Conservation (phyloP, 306 rosid genomes). For the Carpinus fangiana region DNA sequence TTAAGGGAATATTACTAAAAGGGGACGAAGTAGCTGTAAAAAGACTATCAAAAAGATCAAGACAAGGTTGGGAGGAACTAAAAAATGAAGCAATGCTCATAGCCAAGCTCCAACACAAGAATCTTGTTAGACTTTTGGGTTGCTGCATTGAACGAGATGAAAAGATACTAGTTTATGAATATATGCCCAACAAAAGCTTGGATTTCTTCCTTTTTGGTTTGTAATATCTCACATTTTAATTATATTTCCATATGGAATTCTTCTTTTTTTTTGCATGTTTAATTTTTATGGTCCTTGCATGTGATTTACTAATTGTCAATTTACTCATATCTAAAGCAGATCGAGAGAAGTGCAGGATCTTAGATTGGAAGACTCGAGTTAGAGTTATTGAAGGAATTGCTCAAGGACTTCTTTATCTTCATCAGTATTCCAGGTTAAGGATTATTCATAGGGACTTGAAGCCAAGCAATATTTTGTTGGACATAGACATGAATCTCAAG, state of each 20-base stretch:
- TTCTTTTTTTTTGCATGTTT: not conserved
- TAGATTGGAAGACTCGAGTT: constrained; percentile 27
- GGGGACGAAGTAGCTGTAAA: constrained; percentile 24
- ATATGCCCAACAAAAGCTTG: constrained; percentile 39
- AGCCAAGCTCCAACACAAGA: not conserved
- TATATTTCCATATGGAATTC: too few species aligned
- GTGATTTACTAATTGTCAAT: not conserved
- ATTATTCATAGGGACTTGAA: constrained; percentile 39
- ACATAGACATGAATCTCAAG: constrained; percentile 33
- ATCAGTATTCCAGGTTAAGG: constrained; percentile 32
- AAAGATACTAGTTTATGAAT: constrained; percentile 35
- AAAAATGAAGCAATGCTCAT: constrained; percentile 28
- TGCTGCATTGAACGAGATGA: constrained; percentile 39
- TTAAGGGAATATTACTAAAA: constrained; percentile 17
- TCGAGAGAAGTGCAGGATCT: not conserved
- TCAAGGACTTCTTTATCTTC: constrained; percentile 32
- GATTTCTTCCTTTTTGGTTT: constrained; percentile 37
- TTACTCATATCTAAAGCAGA: constrained; percentile 17
- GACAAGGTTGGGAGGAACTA: constrained; percentile 24
- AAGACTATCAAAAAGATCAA: constrained; percentile 11
- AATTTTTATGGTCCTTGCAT: not conserved
- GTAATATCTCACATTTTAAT: not conserved
- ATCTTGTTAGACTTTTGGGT: constrained; percentile 41
- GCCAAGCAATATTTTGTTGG: constrained; percentile 34
- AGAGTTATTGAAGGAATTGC: constrained; percentile 28